A percentile compares a stretch with the other conserved stretches of the same genome.
phyloP scores from a whole-genome alignment of 305 asterid genomes.

The Nicotiana rustica region DNA sequence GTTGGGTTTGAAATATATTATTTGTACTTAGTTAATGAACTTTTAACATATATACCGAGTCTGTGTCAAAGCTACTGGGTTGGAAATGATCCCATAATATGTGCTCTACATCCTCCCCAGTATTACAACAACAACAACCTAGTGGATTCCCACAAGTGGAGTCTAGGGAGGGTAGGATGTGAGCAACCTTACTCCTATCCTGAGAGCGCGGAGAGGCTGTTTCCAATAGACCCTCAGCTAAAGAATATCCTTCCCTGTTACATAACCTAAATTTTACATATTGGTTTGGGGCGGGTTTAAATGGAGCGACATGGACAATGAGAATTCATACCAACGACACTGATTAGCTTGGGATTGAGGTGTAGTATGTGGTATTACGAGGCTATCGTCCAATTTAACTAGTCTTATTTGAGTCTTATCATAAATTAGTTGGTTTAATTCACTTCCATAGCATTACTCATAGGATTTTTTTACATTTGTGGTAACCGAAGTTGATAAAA shows the following conservation, averaged over 20 bases:
- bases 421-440: not conserved
- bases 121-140: too few relatives aligned
- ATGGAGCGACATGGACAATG: not conserved
- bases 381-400: slow-evolving; percentile 1
- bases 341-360: not conserved
- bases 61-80: too few relatives aligned
- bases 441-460: slow-evolving; percentile 26
- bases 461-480: not conserved
- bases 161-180: too few relatives aligned
- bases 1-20: not conserved
- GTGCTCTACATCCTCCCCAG: too few relatives aligned
- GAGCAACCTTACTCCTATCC: too few relatives aligned
- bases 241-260: not conserved
- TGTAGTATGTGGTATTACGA: not conserved
- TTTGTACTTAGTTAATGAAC: too few relatives aligned
- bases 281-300: not conserved
- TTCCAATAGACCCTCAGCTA: not conserved
- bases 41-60: too few relatives aligned
- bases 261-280: not conserved
- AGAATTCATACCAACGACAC: not conserved
- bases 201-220: too few relatives aligned
- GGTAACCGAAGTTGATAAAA: not conserved
- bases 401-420: slow-evolving; percentile 4
- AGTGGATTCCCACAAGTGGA: too few relatives aligned
- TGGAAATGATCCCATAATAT: too few relatives aligned